Conservation (phyloP, 148 eudicot species). For the Rhododendron simsii region DNA sequence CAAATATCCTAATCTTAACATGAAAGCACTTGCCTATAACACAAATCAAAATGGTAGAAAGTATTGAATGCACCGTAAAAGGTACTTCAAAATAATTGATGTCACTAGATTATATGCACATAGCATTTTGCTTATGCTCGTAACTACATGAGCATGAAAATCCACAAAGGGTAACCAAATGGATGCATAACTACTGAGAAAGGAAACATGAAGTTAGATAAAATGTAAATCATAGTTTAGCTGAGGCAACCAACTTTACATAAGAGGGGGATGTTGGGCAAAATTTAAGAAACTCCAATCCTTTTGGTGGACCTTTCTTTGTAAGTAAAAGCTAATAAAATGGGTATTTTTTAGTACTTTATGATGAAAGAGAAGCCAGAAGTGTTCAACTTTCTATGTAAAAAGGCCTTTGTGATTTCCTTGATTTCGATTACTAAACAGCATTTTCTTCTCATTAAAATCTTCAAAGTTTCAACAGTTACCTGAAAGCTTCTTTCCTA, state of each 20-base stretch:
- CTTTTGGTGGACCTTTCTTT: not conserved
- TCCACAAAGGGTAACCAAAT: not conserved
- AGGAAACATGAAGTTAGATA: not conserved
- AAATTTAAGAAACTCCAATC: not conserved
- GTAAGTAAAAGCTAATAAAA: not conserved
- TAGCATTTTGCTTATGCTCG: not conserved
- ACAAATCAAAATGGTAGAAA: not conserved
- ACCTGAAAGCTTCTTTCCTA: not conserved
- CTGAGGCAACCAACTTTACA: not conserved
- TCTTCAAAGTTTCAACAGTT: not conserved
- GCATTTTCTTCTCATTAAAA: not conserved
- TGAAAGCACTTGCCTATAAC: not conserved
- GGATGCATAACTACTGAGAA: not conserved
- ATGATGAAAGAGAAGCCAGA: not conserved
- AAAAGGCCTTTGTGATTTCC: not conserved
- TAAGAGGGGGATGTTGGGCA: not conserved
- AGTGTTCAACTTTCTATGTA: not conserved
- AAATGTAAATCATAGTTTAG: not conserved
- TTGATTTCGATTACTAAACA: not conserved
- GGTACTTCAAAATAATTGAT: not conserved
- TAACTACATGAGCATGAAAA: not conserved
- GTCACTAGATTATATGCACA: not conserved
- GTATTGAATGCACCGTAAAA: not conserved
- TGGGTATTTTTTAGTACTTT: not conserved
- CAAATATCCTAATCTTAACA: not conserved